A percentile compares a stretch with the other conserved stretches of the same genome.
Evolutionary conservation across 2,329 filamentous ascomycete genomes (phyloP).

Genomic region (Tympanopsis confertula): DNA sequence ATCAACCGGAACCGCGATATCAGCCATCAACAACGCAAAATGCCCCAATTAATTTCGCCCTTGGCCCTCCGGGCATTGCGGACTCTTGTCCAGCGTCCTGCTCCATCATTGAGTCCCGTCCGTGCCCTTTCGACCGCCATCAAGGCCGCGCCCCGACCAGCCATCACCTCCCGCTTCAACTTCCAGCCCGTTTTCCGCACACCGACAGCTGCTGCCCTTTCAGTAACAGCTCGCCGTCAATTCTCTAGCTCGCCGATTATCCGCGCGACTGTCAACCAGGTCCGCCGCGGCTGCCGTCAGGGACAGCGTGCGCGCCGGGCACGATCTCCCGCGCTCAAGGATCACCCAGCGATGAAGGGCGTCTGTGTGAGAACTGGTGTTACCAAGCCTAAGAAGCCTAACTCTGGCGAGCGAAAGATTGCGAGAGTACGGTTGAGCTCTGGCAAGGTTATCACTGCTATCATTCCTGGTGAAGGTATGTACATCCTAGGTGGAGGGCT

Average conservation of each 20-base stretch:
- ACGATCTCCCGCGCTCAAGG: conserved; percentile 71
- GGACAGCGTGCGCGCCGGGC: conserved; percentile 73
- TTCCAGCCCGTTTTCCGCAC: conserved; percentile 1
- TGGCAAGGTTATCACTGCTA: conserved; percentile 78
- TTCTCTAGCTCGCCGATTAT: conserved; percentile 47
- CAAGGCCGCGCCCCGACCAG: neutral
- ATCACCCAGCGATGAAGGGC: conserved; percentile 78
- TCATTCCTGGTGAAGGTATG: conserved; percentile 73
- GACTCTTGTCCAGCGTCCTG: neutral
- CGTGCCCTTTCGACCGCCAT: neutral
- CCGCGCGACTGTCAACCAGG: conserved; percentile 61
- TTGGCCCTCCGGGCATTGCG: neutral
- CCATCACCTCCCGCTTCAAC: neutral
- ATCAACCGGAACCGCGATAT: neutral
- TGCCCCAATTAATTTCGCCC: neutral
- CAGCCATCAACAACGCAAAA: neutral
- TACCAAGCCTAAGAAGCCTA: conserved; percentile 95
- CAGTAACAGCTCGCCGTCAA: conserved; percentile 15
- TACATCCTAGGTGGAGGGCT: neutral
- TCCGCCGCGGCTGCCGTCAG: conserved; percentile 65
- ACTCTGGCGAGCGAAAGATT: conserved; percentile 92
- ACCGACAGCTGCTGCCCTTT: neutral
- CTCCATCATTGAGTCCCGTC: too few species aligned
- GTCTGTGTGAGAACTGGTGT: conserved; percentile 91
- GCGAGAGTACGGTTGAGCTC: conserved; percentile 81